Evolutionary conservation across 768 basidiomycete species (phyloP), one percentile per base, ranked within the genome.

Genomic region (Albatrellus ellisii): DNA sequence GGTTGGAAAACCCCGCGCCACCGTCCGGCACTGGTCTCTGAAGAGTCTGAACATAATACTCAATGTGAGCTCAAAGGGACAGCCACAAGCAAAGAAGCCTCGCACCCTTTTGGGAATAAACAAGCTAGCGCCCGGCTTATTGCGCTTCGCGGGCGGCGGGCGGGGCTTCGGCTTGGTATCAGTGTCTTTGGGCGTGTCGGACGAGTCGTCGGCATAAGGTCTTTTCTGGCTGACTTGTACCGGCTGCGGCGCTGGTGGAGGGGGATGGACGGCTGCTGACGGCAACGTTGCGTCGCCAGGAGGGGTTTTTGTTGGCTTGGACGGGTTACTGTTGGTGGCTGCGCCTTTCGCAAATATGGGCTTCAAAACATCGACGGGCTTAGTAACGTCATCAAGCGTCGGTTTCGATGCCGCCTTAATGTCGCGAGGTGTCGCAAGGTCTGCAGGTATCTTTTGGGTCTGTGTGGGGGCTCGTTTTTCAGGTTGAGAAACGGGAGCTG

Each of bases 61-160:
- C n/a, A n/a, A n/a, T n/a, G n/a, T n/a, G n/a, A n/a, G n/a, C n/a
- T n/a, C n/a, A n/a, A n/a, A n/a, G n/a, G n/a, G n/a, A n/a, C n/a
- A n/a, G n/a, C n/a, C n/a, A n/a, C n/a, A n/a, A n/a, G n/a, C n/a
- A 31, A 31, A 31, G 29, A 12, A 7, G 29, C 20, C 25, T n/a
- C 26, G 24, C 26, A 52, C 52, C 45, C 51, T 55, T 20, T 47
- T 54, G 8, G 54, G 54, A 34, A 55, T 55, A 27, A 55, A 55
- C 26, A 55, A 15, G 33, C 22, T 53, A 6, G 47, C 32, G 17
- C 29, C 26, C 14, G 32, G 26, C 27, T 46, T 38, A 31, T 45
- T 41, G 15, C 39, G 15, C 29, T 41, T 44, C 4, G 25, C 29
- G 15, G 42, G 25, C 14, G 38, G 48, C 15, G 39, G 36, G 2